A percentile compares a stretch with the other conserved stretches of the same genome.
phyloP scores from a whole-genome alignment of 2,329 filamentous ascomycete genomes.

The Phialophora expanda region DNA sequence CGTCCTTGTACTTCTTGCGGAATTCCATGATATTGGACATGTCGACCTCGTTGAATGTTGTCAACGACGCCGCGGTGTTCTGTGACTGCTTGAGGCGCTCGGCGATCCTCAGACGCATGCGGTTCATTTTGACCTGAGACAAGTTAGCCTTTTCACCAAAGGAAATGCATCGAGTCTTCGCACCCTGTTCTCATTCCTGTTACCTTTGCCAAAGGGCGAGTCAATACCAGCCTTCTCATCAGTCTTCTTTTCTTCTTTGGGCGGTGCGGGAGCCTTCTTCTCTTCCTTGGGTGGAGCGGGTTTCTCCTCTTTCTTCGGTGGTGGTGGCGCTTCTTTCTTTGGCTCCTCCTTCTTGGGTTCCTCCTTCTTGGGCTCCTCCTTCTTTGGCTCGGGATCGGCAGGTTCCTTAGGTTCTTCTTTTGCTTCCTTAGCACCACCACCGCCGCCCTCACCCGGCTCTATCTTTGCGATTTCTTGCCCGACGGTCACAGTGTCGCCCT shows the following conservation, averaged over 20 bases:
- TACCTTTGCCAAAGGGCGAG: constrained; percentile 60
- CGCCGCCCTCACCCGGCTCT: constrained; percentile 73
- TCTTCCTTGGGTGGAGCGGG: constrained; percentile 44
- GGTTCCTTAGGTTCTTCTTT: constrained; percentile 44
- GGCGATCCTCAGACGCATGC: constrained; percentile 95
- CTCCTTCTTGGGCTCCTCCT: constrained; percentile 49
- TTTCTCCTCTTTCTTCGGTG: constrained; percentile 46
- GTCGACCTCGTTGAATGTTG: constrained; percentile 98
- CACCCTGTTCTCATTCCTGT: constrained; percentile 86
- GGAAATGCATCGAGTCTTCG: constrained; percentile 45
- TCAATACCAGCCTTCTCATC: constrained; percentile 38
- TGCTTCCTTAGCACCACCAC: constrained; percentile 62
- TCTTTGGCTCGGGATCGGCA: constrained; percentile 58
- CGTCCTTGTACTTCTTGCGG: constrained; percentile 96
- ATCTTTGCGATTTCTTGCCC: constrained; percentile 89
- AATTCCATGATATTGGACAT: constrained; percentile 98
- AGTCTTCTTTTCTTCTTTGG: constrained; percentile 45
- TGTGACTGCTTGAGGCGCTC: constrained; percentile 99
- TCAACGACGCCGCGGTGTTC: constrained; percentile 95
- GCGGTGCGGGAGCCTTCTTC: constrained; percentile 43
- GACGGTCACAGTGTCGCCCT: constrained; percentile 94
- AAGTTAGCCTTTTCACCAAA: constrained; percentile 27
- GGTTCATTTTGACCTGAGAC: constrained; percentile 97
- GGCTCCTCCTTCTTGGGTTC: constrained; percentile 40
- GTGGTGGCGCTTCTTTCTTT: constrained; percentile 36